phyloP scores from a whole-genome alignment of 768 basidiomycete genomes.

The Trametes cingulata region DNA sequence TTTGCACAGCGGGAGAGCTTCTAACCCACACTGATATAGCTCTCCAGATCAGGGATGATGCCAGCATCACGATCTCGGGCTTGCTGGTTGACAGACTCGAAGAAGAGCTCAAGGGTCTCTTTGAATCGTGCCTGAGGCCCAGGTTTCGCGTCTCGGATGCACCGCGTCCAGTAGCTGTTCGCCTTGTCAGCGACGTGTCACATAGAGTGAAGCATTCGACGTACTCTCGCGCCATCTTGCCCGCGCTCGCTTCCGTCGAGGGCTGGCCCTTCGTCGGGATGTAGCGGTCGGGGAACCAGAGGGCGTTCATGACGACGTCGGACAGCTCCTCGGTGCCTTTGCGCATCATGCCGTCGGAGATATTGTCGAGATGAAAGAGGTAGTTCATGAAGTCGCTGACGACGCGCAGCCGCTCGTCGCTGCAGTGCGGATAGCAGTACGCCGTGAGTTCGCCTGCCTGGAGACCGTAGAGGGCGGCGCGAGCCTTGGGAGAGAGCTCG shows the following conservation, averaged over 20 bases:
- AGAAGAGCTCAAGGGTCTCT: conserved; percentile 74
- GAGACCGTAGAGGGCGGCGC: conserved; percentile 59
- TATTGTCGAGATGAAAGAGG: conserved; percentile 74
- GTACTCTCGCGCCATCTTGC: conserved; percentile 70
- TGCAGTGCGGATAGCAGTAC: conserved; percentile 60
- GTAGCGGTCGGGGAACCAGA: conserved; percentile 63
- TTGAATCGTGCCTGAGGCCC: conserved; percentile 71
- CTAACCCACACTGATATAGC: conserved; percentile 53
- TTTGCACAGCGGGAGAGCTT: background rate
- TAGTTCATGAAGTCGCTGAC: conserved; percentile 75
- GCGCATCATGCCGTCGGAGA: conserved; percentile 76
- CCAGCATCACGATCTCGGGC: conserved; percentile 60
- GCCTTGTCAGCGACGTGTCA: conserved; percentile 19
- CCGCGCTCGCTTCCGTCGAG: conserved; percentile 47
- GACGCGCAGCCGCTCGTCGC: conserved; percentile 58
- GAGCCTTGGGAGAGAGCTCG: conserved; percentile 52
- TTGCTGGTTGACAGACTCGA: conserved; percentile 73
- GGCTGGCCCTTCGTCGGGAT: conserved; percentile 34
- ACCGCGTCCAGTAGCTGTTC: conserved; percentile 67
- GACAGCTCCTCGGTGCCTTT: conserved; percentile 56
- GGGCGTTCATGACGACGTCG: conserved; percentile 66
- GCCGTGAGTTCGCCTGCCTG: conserved; percentile 67
- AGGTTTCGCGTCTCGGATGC: conserved; percentile 58
- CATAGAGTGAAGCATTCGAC: conserved; percentile 30
- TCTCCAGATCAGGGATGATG: conserved; percentile 70